Percentiles rank a stretch among this genome's conserved stretches.
Conservation (phyloP, 768 basidiomycete species). For the Russula virescens region DNA sequence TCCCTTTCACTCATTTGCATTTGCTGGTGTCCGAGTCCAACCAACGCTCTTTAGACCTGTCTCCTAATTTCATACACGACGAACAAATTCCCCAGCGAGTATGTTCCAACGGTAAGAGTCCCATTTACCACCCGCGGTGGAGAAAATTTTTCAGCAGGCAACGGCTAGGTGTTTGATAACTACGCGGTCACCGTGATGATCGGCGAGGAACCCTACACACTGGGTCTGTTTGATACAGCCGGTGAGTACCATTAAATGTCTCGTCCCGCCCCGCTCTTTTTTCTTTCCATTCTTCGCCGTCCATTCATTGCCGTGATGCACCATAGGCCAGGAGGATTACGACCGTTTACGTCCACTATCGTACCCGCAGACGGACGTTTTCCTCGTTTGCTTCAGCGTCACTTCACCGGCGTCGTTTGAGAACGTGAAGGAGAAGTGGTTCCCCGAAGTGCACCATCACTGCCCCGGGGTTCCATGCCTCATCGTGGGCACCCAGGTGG, state of each 20-base stretch:
- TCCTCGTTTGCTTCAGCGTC: conserved; percentile 99
- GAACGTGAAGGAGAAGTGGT: conserved; percentile 99
- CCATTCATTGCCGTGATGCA: conserved; percentile 17
- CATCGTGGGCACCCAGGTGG: conserved; percentile 97
- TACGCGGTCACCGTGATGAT: conserved; percentile 99
- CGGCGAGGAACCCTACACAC: conserved; percentile 97
- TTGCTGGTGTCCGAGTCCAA: not conserved
- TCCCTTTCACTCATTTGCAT: not conserved
- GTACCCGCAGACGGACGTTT: conserved; percentile 99
- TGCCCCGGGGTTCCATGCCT: conserved; percentile 99
- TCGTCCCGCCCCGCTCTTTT: not conserved
- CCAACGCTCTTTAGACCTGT: conserved; percentile 64
- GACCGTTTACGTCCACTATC: conserved; percentile 98
- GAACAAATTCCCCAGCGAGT: conserved; percentile 98
- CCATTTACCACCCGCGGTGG: conserved; percentile 13
- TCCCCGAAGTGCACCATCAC: conserved; percentile 99
- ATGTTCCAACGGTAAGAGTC: conserved; percentile 87
- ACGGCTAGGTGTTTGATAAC: conserved; percentile 81
- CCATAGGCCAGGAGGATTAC: conserved; percentile 96
- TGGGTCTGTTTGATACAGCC: conserved; percentile 98
- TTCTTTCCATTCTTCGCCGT: conserved; percentile 7
- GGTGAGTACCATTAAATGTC: conserved; percentile 48
- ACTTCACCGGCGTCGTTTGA: conserved; percentile 98
- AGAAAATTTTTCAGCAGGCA: conserved; percentile 18
- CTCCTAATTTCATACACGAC: conserved; percentile 96